Evolutionary conservation across 306 rosid genomes (phyloP), one percentile per base, ranked within the genome.

Genomic region (Potentilla sterilis): DNA sequence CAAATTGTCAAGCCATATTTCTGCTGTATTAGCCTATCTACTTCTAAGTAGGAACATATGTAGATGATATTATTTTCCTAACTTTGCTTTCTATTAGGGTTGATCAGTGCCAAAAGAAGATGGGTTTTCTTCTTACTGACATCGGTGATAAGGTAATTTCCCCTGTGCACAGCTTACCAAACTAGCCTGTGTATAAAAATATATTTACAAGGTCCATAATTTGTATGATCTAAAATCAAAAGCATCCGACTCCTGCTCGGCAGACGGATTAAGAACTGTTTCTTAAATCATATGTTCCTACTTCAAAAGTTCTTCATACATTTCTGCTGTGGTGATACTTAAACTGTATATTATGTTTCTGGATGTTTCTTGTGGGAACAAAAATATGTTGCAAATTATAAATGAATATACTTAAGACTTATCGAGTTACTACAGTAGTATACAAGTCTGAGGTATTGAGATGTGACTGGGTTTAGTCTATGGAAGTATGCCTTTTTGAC

Each of bases 21-120:
- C 58, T 69, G 15, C 24, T 69, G 19, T 69, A 47, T 9, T 5
- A 73, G 46, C 21, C 51, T 35, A 4, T 73, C 40, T 43, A 72
- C 34, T 21, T 69, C 66, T 38, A 52, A 73, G 77, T 75, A 35
- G 38, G 41, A 14, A 21, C 54, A 32, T 41, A 73, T 12, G 41
- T 8, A 64, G 24, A 42, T 51, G 58, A 38, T 73, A 68, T 79
- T 75, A 62, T 78, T 63, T 49, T 54, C 74, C 75, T 75, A 35
- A 82, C 64, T 42, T 78, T 84, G 74, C 41, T 68, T 81, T 88
- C 72, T 85, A 24, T 70, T 80, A 95, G 96, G 93, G 68, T 63
- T 34, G 43, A 34, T 63, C 68, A 63, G 43, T 63, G 68, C 42
- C 68, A 43, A 32, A 63, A 63, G 22, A 35, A 63, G 68, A 63